Conservation (phyloP, 306 rosid genomes). For the Purshia tridentata region DNA sequence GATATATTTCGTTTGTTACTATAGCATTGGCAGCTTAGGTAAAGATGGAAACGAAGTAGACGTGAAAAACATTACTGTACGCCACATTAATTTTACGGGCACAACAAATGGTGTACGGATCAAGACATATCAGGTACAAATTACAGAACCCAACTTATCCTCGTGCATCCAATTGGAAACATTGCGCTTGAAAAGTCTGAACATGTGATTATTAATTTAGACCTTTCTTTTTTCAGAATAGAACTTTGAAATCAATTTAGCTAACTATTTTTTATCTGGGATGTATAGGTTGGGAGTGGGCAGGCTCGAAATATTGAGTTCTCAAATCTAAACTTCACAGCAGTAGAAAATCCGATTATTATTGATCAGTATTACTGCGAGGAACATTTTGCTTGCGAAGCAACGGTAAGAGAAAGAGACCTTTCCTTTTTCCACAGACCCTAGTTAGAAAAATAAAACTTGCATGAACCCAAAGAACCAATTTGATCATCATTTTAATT, state of each 20-base stretch:
- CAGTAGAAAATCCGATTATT: conserved; percentile 17
- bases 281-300: conserved; percentile 12
- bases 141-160: background rate
- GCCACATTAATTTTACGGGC: background rate
- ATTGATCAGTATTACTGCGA: conserved; percentile 25
- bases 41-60: background rate
- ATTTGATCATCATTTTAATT: no score
- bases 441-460: no score
- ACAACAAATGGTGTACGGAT: conserved; percentile 21
- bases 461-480: no score
- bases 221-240: no score
- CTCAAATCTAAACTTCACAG: background rate
- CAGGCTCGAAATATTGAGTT: background rate
- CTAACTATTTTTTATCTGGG: no score
- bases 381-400: background rate
- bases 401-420: background rate
- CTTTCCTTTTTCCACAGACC: no score
- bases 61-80: conserved; percentile 5
- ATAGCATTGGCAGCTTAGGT: conserved; percentile 19
- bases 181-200: no score
- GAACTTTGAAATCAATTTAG: no score
- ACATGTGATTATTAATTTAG: no score
- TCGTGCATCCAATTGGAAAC: no score
- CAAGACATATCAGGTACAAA: conserved; percentile 11
- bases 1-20: background rate